phyloP scores from a whole-genome alignment of 352 stramenopile genomes.

The Pythium oligandrum region DNA sequence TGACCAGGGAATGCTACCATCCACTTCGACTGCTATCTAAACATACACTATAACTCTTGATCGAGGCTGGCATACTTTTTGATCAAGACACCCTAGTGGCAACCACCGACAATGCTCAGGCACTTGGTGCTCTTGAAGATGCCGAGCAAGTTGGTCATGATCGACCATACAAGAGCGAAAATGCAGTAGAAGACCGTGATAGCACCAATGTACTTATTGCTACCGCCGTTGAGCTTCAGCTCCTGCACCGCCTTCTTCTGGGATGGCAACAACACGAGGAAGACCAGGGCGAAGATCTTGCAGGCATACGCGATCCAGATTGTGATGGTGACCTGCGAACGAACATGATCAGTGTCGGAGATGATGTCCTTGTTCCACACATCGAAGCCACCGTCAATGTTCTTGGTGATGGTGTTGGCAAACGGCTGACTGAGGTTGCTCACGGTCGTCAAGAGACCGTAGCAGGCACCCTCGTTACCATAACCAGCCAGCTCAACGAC shows the following conservation, averaged over 20 bases:
- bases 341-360: too few relatives aligned
- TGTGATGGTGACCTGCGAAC: constrained; percentile 6
- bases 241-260: too few relatives aligned
- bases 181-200: constrained; percentile 1
- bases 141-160: constrained; percentile 1
- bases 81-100: too few relatives aligned
- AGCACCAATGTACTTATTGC: neutral
- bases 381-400: too few relatives aligned
- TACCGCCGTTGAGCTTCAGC: too few relatives aligned
- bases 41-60: too few relatives aligned
- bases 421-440: constrained; percentile 10
- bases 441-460: constrained; percentile 15
- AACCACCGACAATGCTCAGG: too few relatives aligned
- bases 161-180: neutral
- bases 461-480: constrained; percentile 13
- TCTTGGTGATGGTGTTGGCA: constrained; percentile 9
- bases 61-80: too few relatives aligned
- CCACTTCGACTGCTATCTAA: too few relatives aligned
- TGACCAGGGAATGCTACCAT: too few relatives aligned
- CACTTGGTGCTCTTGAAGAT: too few relatives aligned
- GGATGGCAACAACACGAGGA: neutral
- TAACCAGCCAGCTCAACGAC: constrained; percentile 19
- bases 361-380: constrained; percentile 12
- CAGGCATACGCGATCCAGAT: constrained; percentile 5
- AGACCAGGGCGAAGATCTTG: constrained; percentile 1